Base-by-base conservation (phyloP, 257 asterid species). In the Solanum commersonii region DNA sequence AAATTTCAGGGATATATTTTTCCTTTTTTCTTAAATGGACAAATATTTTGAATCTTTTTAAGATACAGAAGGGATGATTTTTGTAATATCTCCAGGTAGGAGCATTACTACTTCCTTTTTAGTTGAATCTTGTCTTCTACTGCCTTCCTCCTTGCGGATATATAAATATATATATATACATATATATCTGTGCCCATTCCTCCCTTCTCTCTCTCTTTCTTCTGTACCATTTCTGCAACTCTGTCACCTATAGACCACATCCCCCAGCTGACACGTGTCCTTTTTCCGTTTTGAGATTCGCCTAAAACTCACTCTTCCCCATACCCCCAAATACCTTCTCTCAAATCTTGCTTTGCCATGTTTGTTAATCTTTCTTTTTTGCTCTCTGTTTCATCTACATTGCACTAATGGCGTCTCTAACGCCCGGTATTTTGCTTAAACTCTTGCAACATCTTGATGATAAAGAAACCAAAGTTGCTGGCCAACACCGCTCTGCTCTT, bases 401-500 rank as follows among this genome's bases (percentile, higher is more conserved):
- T 46, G 72, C 76, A 81, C 12, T 60, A 88, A 96, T 96, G 99
- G 97, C 96, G 76, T 96, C 98, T 85, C 94, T 96, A 3, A 94
- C 92, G 59, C 96, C 96, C 4, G 99, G 99, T 71, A 93, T 94
- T 3, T 92, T 96, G 82, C 91, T 89, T 1, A 96, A 96, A 81
- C 97, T 96, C 71, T 88, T 96, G 87, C 94, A 95, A 34, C 94
- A 96, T 90, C 94, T 92, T 8, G 98, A 94, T 31, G 91, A 95
- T 87, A 93, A 92, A 79, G 92, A 96, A 42, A 94, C 91, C 79
- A 95, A 90, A 87, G 98, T 95, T 29, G 98, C 95, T 65, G 97
- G 99, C 10, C 95, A 96, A 90, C 98, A 96, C 94, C 99, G 99
- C 86, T 93, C 97, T 85, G 96, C 98, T 79, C 95, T 96, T 93